Conservation (phyloP, 306 rosid species). For the Malus fusca region DNA sequence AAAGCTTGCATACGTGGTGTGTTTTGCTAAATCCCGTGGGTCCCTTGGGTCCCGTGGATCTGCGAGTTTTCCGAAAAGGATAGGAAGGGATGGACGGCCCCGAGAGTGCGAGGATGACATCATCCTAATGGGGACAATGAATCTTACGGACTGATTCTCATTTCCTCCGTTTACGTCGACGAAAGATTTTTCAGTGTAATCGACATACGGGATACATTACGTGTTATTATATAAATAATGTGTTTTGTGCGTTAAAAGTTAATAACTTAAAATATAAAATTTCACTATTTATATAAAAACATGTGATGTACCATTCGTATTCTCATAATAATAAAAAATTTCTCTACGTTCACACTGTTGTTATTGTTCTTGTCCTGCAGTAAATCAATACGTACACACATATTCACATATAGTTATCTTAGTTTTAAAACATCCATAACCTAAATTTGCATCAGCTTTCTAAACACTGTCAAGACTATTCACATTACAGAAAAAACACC, state of each 20-base stretch:
- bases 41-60: background rate
- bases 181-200: too few species aligned
- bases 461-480: too few species aligned
- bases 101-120: background rate
- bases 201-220: fast-evolving
- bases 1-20: constrained; percentile 26
- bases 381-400: background rate
- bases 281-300: too few species aligned
- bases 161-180: background rate
- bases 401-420: background rate
- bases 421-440: too few species aligned
- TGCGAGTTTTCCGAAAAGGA: background rate
- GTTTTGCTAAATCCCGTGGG: constrained; percentile 6
- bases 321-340: too few species aligned
- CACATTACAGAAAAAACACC: too few species aligned
- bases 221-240: too few species aligned
- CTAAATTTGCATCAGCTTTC: too few species aligned
- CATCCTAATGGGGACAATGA: background rate
- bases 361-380: background rate
- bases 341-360: background rate
- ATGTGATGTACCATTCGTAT: too few species aligned
- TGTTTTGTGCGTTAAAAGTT: fast-evolving
- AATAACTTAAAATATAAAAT: too few species aligned
- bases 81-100: background rate
- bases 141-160: background rate